Percentiles rank a stretch among this genome's conserved stretches.
Evolutionary conservation across 305 asterid species (phyloP).

Genomic region (Fraxinus latifolia): DNA sequence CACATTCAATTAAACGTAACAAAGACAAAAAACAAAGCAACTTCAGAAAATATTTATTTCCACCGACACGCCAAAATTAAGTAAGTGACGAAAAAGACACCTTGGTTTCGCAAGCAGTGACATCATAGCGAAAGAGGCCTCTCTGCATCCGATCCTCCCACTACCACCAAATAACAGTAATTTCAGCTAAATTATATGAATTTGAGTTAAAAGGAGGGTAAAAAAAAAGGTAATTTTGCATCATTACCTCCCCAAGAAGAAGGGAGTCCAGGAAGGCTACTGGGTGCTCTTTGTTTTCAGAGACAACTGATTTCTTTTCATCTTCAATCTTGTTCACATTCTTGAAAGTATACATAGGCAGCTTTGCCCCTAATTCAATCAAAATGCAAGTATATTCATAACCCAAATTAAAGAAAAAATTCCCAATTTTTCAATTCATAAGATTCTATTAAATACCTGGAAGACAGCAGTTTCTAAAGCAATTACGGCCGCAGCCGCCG

Average conservation of each 20-base stretch:
- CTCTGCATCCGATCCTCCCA: constrained; percentile 93
- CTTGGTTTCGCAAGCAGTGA: constrained; percentile 91
- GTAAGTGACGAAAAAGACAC: constrained; percentile 28
- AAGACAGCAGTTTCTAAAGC: constrained; percentile 76
- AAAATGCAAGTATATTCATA: constrained; percentile 6
- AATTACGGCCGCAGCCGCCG: constrained; percentile 84
- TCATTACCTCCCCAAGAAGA: constrained; percentile 72
- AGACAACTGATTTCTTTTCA: constrained; percentile 31
- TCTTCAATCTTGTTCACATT: constrained; percentile 29
- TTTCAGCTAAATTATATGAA: constrained; percentile 1
- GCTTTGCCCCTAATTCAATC: constrained; percentile 63
- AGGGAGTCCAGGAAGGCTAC: constrained; percentile 75
- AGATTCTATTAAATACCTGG: constrained; percentile 41
- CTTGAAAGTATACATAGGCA: constrained; percentile 70
- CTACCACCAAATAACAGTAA: constrained; percentile 35
- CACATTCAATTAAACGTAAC: background rate
- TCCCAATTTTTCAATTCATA: background rate
- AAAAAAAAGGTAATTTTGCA: background rate
- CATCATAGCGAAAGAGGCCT: constrained; percentile 92
- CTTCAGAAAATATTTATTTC: background rate
- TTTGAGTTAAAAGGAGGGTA: background rate
- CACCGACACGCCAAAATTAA: background rate
- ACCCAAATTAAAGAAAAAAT: background rate
- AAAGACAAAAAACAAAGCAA: background rate
- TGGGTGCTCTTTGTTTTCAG: constrained; percentile 45